Percentiles rank a stretch among this genome's conserved stretches.
These are phyloP conservation scores for Paxillus involutus DNA, from an alignment of 768 basidiomycete genomes.

Conservation along the genomic window DNA sequence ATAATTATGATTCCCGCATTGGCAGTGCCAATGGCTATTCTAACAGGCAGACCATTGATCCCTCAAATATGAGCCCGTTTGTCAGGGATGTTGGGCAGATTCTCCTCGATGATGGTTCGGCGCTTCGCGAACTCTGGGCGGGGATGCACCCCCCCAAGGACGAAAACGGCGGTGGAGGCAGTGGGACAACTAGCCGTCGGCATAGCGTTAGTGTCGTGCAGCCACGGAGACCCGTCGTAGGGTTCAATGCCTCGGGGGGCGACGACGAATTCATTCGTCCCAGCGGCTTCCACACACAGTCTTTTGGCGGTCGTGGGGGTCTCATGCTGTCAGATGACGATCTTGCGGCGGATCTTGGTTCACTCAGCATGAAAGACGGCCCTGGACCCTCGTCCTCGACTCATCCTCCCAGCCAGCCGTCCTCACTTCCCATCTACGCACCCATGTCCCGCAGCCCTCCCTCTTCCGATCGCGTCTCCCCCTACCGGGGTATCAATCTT, in stretches of 20 bases:
- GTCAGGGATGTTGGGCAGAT: slow-evolving; percentile 83
- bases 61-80: slow-evolving; percentile 84
- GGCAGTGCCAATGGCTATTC: slow-evolving; percentile 48
- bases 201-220: slow-evolving; percentile 86
- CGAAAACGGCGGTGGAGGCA: slow-evolving; percentile 62
- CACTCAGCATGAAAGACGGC: slow-evolving; percentile 49
- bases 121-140: slow-evolving; percentile 74
- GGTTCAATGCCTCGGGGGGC: slow-evolving; percentile 60
- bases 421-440: slow-evolving; percentile 76
- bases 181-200: slow-evolving; percentile 79
- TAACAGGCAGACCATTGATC: slow-evolving; percentile 44
- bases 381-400: slow-evolving; percentile 41
- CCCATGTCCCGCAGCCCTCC: slow-evolving; percentile 65
- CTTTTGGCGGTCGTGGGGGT: slow-evolving; percentile 51
- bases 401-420: slow-evolving; percentile 64
- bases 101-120: slow-evolving; percentile 68
- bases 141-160: slow-evolving; percentile 65
- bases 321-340: slow-evolving; percentile 79
- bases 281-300: slow-evolving; percentile 32
- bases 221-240: slow-evolving; percentile 64
- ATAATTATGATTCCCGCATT: slow-evolving; percentile 47
- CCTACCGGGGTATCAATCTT: slow-evolving; percentile 64
- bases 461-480: slow-evolving; percentile 49
- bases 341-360: slow-evolving; percentile 66
- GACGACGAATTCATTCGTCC: slow-evolving; percentile 43